Base-by-base conservation (phyloP, 495 filamentous ascomycete species). In the Daldinia childiae region DNA sequence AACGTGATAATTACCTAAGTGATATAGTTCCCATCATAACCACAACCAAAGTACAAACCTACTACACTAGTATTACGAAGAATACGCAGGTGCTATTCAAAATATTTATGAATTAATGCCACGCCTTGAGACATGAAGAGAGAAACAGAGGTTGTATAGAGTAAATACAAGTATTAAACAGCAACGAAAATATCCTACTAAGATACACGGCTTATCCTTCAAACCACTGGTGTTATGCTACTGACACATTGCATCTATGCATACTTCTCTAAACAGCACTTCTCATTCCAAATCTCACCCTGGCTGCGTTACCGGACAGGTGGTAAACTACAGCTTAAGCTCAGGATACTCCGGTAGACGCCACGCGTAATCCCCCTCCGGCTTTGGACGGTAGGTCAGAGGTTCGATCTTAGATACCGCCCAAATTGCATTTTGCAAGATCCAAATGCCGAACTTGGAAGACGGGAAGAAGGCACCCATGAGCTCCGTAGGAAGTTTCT, bases 301-400 rank as follows among this genome's bases (percentile, higher is more conserved):
- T n/a, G 12, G 19, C 41, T 2, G 3, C 9, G 3, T 17, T 17
- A 45, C n/a, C 6, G 4, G 41, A 19, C 4, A 11, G 1, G 41
- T 6, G 19, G 19, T 11, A 12, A 6, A 11, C 5, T 14, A 32
- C 11, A 75, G 17, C 6, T 66, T 75, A 43, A 79, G 54, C 71
- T 80, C 80, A 4, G 72, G 67, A 70, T 84, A 85, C 41, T 79
- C 77, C 2, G 83, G 83, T 4, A 85, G 76, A 27, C 74, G 57
- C 81, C 80, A 81, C 5, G 75, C 75, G 6, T 69, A 66, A 17
- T 72, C 61, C 56, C 80, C 75, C 19, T 74, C 65, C 2, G 26
- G 14, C 4, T 77, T 66, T 30, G 64, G 15, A 11, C 79, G 27
- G 69, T 74, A 76, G 0, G 50, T 45, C 0, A 67, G 61, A 9